Conservation (phyloP, 1,139 yeast species). For the Saccharomyces hybrid region DNA sequence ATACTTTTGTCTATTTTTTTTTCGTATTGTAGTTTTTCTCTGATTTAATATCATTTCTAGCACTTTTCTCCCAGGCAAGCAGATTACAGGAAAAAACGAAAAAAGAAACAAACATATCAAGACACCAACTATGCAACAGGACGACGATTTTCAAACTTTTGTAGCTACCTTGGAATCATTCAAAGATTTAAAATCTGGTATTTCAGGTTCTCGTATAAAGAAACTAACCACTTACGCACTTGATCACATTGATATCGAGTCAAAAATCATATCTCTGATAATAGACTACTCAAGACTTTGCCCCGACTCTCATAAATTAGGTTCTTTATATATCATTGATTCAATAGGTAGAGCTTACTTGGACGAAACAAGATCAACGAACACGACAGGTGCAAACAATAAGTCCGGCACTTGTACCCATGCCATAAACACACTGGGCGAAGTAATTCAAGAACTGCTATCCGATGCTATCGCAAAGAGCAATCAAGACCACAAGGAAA, state of each 20-base stretch:
- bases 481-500: constrained; percentile 48
- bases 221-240: constrained; percentile 73
- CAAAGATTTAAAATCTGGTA: constrained; percentile 75
- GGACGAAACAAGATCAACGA: constrained; percentile 59
- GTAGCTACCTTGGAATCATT: constrained; percentile 66
- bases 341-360: constrained; percentile 81
- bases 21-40: not conserved
- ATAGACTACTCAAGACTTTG: constrained; percentile 59
- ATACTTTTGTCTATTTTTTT: not conserved
- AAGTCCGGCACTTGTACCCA: constrained; percentile 69
- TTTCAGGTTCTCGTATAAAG: constrained; percentile 91
- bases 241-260: constrained; percentile 46
- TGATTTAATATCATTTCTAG: not conserved
- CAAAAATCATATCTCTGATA: constrained; percentile 22
- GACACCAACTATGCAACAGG: constrained; percentile 4
- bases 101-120: constrained; percentile 1
- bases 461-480: constrained; percentile 53
- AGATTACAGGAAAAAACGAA: not conserved
- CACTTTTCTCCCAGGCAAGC: not conserved
- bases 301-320: constrained; percentile 78
- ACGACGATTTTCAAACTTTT: constrained; percentile 44
- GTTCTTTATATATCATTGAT: constrained; percentile 85
- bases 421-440: constrained; percentile 56
- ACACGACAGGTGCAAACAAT: constrained; percentile 35
- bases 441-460: constrained; percentile 49